phyloP scores from a whole-genome alignment of 2,329 filamentous ascomycete genomes.

The Chrysosphaeria jannelii region DNA sequence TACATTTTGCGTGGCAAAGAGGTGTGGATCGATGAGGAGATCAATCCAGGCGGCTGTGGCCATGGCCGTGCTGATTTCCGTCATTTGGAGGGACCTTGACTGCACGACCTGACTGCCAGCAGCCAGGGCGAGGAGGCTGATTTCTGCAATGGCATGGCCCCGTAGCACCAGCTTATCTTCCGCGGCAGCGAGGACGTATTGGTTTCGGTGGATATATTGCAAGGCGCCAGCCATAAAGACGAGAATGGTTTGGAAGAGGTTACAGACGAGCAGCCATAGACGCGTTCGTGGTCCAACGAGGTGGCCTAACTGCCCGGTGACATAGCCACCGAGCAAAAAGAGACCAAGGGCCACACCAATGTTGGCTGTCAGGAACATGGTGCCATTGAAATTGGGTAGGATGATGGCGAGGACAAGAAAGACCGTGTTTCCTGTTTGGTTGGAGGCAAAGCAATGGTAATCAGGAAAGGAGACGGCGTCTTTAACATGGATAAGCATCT shows the following conservation, averaged over 20 bases:
- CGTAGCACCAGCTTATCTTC: not conserved
- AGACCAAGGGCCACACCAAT: constrained; percentile 22
- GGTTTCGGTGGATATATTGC: constrained; percentile 15
- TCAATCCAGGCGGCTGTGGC: constrained; percentile 32
- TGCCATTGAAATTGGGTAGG: constrained; percentile 15
- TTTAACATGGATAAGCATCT: not conserved
- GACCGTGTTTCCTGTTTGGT: constrained; percentile 34
- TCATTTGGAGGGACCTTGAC: constrained; percentile 20
- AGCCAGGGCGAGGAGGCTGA: constrained; percentile 21
- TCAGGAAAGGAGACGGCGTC: constrained; percentile 25
- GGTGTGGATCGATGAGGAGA: constrained; percentile 20
- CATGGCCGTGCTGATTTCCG: constrained; percentile 33
- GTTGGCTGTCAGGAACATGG: constrained; percentile 20
- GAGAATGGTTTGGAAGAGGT: constrained; percentile 20
- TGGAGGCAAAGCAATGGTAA: constrained; percentile 30
- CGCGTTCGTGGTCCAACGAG: constrained; percentile 17
- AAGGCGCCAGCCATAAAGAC: constrained; percentile 21
- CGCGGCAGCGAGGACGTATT: no score
- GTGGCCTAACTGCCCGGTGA: constrained; percentile 26
- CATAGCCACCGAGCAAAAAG: constrained; percentile 22
- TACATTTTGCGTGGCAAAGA: constrained; percentile 17
- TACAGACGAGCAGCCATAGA: constrained; percentile 22
- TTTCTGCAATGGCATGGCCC: constrained; percentile 12
- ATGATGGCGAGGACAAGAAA: constrained; percentile 22
- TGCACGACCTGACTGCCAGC: constrained; percentile 28